Conservation (phyloP, 139 green algal genomes). For the Chlamydomonas eustigma region DNA sequence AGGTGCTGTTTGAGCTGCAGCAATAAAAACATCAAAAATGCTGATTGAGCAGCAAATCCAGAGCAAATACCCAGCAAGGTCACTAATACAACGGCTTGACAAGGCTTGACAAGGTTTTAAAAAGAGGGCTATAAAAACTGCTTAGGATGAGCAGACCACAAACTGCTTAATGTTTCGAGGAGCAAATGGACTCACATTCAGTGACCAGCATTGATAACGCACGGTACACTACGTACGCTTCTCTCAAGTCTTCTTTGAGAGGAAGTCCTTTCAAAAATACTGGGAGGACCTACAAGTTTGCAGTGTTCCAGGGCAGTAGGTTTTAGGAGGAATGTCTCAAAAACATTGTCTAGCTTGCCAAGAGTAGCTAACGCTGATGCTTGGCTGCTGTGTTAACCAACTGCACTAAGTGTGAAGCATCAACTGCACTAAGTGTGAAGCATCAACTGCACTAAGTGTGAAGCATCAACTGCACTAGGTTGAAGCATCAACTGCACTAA, state of each 20-base stretch:
- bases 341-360: not conserved
- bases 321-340: not conserved
- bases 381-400: not conserved
- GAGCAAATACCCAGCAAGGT: too few relatives aligned
- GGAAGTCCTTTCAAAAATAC: conserved; percentile 56
- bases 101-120: too few relatives aligned
- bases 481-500: too few relatives aligned
- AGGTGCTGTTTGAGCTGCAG: too few relatives aligned
- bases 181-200: too few relatives aligned
- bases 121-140: too few relatives aligned
- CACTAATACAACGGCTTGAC: too few relatives aligned
- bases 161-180: too few relatives aligned
- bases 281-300: conserved; percentile 45
- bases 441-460: not conserved
- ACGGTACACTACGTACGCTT: conserved; percentile 28
- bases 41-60: too few relatives aligned
- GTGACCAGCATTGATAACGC: conserved; percentile 31
- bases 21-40: too few relatives aligned
- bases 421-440: not conserved
- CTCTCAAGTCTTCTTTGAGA: conserved; percentile 41
- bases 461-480: not conserved
- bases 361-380: not conserved
- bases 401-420: not conserved
- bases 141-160: too few relatives aligned
- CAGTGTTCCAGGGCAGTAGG: not conserved